Percentiles rank a stretch among this genome's conserved stretches.
These are phyloP conservation scores for Trametopsis cervina DNA, from an alignment of 768 basidiomycete genomes.

Conservation along the genomic window DNA sequence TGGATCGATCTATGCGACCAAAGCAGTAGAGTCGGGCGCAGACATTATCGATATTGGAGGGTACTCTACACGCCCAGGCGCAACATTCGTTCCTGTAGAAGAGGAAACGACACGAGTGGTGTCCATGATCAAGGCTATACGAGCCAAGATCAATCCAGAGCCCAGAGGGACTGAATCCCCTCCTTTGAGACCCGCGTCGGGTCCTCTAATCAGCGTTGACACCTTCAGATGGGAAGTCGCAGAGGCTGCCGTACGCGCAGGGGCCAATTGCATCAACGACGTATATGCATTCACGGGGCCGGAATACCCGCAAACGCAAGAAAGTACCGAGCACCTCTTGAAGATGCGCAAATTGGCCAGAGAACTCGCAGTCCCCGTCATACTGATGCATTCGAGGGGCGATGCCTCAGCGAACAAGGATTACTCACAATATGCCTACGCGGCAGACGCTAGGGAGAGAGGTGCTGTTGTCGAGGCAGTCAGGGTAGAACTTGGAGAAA, in stretches of 20 bases:
- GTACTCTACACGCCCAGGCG: conserved; percentile 84
- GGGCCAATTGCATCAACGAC: conserved; percentile 93
- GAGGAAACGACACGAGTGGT: conserved; percentile 73
- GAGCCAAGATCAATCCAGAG: conserved; percentile 22
- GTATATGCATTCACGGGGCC: conserved; percentile 76
- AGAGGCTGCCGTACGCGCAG: conserved; percentile 62
- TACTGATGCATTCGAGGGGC: conserved; percentile 93
- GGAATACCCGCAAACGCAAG: conserved; percentile 29
- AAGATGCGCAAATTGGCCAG: conserved; percentile 65
- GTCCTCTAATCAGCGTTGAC: conserved; percentile 69
- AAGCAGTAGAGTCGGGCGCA: conserved; percentile 50
- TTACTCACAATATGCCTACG: conserved; percentile 41
- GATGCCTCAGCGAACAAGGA: conserved; percentile 73
- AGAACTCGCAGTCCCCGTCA: conserved; percentile 63
- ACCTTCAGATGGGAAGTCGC: conserved; percentile 87
- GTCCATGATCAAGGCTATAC: conserved; percentile 59
- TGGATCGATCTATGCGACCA: conserved; percentile 46
- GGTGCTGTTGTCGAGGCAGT: conserved; percentile 61
- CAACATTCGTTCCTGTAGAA: conserved; percentile 52
- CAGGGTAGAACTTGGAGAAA: conserved; percentile 60
- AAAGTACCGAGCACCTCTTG: conserved; percentile 33
- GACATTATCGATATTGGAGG: conserved; percentile 91
- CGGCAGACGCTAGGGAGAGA: conserved; percentile 24
- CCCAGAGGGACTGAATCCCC: conserved; percentile 1
- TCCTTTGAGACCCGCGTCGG: conserved; percentile 8